Percentiles rank a stretch among this genome's conserved stretches.
Evolutionary conservation across 1,284 basidiomycete species (phyloP).

Genomic region (Garcileccinum viscosum): DNA sequence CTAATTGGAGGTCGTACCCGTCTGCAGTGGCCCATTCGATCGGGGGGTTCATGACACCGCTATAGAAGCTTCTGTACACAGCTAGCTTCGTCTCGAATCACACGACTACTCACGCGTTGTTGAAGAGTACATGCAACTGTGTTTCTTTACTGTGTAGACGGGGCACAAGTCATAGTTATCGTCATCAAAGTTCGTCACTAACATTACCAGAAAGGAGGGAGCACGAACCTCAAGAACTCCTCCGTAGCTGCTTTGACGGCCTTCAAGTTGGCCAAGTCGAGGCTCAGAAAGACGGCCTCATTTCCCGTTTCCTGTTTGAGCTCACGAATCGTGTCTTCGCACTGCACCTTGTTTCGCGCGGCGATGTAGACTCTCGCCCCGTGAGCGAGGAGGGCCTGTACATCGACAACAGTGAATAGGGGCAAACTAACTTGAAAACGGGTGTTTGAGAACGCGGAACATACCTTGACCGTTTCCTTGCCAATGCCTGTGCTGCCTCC

Average conservation of each 20-base stretch:
- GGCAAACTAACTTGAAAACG: neutral
- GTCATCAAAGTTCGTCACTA: no score
- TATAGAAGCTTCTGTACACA: neutral
- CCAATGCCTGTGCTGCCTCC: constrained; percentile 36
- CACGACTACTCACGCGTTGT: neutral
- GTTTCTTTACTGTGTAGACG: neutral
- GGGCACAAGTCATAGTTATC: neutral
- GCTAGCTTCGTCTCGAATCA: neutral
- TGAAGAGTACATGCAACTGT: neutral
- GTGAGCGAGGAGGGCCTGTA: constrained; percentile 50
- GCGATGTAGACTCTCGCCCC: constrained; percentile 69
- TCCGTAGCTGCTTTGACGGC: constrained; percentile 54
- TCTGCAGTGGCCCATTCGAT: neutral
- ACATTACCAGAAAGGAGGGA: no score
- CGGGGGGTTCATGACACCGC: neutral
- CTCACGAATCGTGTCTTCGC: constrained; percentile 52
- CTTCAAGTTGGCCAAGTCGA: constrained; percentile 62
- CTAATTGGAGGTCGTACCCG: neutral
- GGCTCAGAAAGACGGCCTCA: constrained; percentile 55
- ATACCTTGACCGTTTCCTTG: constrained; percentile 26
- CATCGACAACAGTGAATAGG: neutral
- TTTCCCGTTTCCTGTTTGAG: constrained; percentile 50
- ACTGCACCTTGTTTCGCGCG: constrained; percentile 51
- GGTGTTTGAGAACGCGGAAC: neutral
- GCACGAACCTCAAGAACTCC: constrained; percentile 47